Evolutionary conservation across 345 rosid genomes (phyloP), one percentile per base, ranked within the genome.

Genomic region (Noccaea bulbosa): DNA sequence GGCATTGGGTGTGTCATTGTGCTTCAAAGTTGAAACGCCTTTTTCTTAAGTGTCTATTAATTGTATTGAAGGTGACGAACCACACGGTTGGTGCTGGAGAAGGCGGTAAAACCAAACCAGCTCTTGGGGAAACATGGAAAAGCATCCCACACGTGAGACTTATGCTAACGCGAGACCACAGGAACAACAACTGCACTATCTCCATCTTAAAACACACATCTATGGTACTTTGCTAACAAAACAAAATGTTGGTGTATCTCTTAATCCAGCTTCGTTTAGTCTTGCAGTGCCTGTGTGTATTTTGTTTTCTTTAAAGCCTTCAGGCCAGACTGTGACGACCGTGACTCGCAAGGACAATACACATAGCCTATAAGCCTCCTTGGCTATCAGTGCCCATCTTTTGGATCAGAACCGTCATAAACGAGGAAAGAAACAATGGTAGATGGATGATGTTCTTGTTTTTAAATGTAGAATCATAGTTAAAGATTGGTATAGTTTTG

Each of bases 61-160:
- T 2, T 67, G 52, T 47, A 5, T 67, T 66, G 69, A 78, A 91
- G 97, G 89, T 92, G 77, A 87, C 84, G 4, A 89, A 92, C 77
- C 98, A 89, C 80, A 92, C 85, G 6, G 96, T 89, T 63, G 85
- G 84, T 53, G 86, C 84, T 58, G 90, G 93, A 76, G 93, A 82
- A 52, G 87, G 83, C 44, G 88, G 94, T 55, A 65, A 63, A 52
- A 71, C 54, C 43, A 92, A 89, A 81, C 96, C 96, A 24, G 96
- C 98, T 70, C 92, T 89, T 32, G 98, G 98, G 45, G 92, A 89
- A 83, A 82, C 82, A 67, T 91, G 98, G 98, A 89, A 89, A 81
- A 83, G 81, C 77, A 78, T 92, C 53, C 90, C 98, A 24, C 93
- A 92, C 57, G 82, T 77, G 72, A 86, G 97, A 82, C 87, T 92